These are phyloP conservation scores for Hemisphaericaspora subhashii DNA, from an alignment of 1,139 yeast genomes.

Conservation along the genomic window DNA sequence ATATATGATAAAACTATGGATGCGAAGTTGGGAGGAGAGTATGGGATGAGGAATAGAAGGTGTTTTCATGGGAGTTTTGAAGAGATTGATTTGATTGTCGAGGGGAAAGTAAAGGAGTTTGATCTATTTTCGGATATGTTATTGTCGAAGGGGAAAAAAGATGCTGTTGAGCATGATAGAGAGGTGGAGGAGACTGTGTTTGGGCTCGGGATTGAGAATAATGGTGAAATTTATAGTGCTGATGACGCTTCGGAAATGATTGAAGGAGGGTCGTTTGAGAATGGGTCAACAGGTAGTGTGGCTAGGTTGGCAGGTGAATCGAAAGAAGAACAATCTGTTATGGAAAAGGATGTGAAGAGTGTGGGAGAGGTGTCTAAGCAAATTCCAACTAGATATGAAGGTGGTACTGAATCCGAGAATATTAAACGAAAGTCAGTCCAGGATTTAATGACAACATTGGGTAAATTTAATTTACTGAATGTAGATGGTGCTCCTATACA, in stretches of 20 bases:
- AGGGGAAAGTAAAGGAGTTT: slow-evolving; percentile 18
- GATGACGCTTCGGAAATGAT: too few relatives aligned
- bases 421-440: too few relatives aligned
- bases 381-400: too few relatives aligned
- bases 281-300: background rate
- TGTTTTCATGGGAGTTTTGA: slow-evolving; percentile 38
- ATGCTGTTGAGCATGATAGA: too few relatives aligned
- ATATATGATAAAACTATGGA: background rate
- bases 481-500: background rate
- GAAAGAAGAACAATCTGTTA: too few relatives aligned
- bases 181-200: too few relatives aligned
- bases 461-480: background rate
- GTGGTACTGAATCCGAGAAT: too few relatives aligned
- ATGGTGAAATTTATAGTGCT: background rate
- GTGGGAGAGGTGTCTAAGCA: too few relatives aligned
- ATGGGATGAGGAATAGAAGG: slow-evolving; percentile 3
- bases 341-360: too few relatives aligned
- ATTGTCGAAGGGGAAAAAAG: background rate
- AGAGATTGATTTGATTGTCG: slow-evolving; percentile 20
- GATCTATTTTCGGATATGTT: slow-evolving; percentile 14
- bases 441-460: too few relatives aligned
- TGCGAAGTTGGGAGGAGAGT: slow-evolving; percentile 8
- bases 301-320: too few relatives aligned
- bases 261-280: too few relatives aligned
- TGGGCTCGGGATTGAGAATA: slow-evolving; percentile 13